A percentile compares a stretch with the other conserved stretches of the same genome.
These are phyloP conservation scores for Dactylellina cionopaga DNA, from an alignment of 2,329 filamentous ascomycete genomes.

Conservation along the genomic window DNA sequence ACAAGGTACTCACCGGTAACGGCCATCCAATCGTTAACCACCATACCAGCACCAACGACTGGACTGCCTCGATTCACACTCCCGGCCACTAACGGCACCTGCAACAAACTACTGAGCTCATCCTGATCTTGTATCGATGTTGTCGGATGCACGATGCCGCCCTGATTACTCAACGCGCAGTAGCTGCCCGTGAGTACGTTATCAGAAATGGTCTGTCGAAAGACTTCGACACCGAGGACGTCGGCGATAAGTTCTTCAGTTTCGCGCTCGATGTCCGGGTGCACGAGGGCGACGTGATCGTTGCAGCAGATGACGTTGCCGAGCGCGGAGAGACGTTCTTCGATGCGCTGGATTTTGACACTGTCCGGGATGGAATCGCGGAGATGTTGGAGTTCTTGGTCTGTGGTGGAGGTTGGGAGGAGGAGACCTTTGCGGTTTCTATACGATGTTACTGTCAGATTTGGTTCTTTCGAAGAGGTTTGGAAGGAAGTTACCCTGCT, in stretches of 20 bases:
- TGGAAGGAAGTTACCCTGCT: constrained; percentile 72
- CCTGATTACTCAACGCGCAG: constrained; percentile 95
- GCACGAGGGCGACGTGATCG: constrained; percentile 94
- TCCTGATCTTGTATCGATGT: constrained; percentile 98
- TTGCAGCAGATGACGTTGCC: constrained; percentile 97
- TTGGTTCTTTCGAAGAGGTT: neutral
- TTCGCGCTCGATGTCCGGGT: constrained; percentile 95
- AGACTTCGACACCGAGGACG: constrained; percentile 87
- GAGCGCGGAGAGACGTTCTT: constrained; percentile 92
- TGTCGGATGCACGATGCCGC: constrained; percentile 96
- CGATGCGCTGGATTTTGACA: constrained; percentile 95
- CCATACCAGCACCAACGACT: constrained; percentile 96
- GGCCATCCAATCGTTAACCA: constrained; percentile 97
- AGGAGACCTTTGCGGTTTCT: constrained; percentile 96
- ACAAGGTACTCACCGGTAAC: constrained; percentile 71
- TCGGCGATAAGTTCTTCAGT: constrained; percentile 99
- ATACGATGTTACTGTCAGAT: constrained; percentile 20
- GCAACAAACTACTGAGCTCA: constrained; percentile 89
- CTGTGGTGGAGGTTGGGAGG: constrained; percentile 93
- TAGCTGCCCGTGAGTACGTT: constrained; percentile 97
- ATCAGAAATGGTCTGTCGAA: constrained; percentile 93
- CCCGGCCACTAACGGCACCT: constrained; percentile 94
- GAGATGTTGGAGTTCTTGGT: constrained; percentile 97
- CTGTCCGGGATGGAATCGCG: constrained; percentile 91
- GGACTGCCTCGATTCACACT: constrained; percentile 91